Conservation (phyloP, 345 rosid species). For the Passiflora organensis region DNA sequence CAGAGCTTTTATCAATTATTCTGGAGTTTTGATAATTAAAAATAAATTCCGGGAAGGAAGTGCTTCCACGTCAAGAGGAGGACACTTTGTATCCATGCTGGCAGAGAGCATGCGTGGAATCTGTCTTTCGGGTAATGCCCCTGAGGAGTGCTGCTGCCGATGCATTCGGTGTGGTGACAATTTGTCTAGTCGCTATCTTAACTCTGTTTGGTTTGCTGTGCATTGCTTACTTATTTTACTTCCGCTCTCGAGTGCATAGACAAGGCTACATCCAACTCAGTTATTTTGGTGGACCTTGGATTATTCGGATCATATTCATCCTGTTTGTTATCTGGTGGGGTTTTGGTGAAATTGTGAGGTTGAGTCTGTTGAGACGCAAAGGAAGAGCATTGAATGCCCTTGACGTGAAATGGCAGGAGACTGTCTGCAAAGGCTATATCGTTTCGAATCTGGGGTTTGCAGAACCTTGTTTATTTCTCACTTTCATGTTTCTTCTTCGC, state of each 20-base stretch:
- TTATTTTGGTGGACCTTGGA: constrained; percentile 90
- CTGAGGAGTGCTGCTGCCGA: constrained; percentile 89
- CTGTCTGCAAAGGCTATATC: constrained; percentile 81
- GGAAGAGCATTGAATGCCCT: constrained; percentile 51
- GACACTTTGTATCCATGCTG: constrained; percentile 89
- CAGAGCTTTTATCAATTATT: not conserved
- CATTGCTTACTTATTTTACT: constrained; percentile 71
- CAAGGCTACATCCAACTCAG: constrained; percentile 52
- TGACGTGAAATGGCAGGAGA: constrained; percentile 75
- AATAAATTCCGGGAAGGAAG: constrained; percentile 31
- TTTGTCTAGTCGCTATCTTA: constrained; percentile 73
- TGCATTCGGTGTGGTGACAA: constrained; percentile 95
- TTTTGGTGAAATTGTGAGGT: constrained; percentile 69
- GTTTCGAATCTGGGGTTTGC: constrained; percentile 91
- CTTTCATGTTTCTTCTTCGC: constrained; percentile 77
- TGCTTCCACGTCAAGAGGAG: constrained; percentile 33
- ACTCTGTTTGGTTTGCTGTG: constrained; percentile 71
- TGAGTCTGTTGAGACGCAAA: constrained; percentile 61
- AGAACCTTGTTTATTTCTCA: constrained; percentile 90
- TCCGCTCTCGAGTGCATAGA: constrained; percentile 64
- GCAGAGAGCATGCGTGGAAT: constrained; percentile 99
- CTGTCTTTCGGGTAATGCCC: constrained; percentile 99
- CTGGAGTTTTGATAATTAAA: constrained; percentile 19
- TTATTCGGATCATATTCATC: constrained; percentile 58
- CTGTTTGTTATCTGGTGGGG: constrained; percentile 71